phyloP scores from a whole-genome alignment of 148 eudicot species.

The Cornus controversa region DNA sequence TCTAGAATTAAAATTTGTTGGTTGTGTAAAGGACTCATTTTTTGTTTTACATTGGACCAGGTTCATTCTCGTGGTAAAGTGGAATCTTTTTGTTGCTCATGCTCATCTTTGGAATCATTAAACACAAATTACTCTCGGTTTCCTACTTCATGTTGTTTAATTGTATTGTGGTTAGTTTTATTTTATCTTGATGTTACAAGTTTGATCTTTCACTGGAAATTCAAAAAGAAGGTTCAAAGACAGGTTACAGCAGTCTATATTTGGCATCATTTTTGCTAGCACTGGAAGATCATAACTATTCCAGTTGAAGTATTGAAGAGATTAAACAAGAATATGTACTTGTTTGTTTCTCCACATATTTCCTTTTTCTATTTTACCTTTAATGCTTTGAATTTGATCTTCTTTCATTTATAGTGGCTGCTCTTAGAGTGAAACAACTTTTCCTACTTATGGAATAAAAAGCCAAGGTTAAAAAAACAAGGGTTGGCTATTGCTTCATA shows the following conservation, averaged over 20 bases:
- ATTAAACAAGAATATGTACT: too few relatives aligned
- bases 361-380: too few relatives aligned
- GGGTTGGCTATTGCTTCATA: too few relatives aligned
- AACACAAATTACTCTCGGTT: not conserved
- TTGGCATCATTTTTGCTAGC: not conserved
- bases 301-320: not conserved
- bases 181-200: not conserved
- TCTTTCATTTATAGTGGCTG: too few relatives aligned
- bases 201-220: not conserved
- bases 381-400: too few relatives aligned
- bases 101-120: not conserved
- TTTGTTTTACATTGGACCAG: not conserved
- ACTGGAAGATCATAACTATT: not conserved
- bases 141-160: not conserved
- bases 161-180: not conserved
- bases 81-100: not conserved
- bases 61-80: not conserved
- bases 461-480: too few relatives aligned
- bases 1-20: not conserved
- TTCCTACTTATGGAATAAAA: too few relatives aligned
- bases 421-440: too few relatives aligned
- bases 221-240: not conserved
- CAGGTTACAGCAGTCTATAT: not conserved
- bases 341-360: too few relatives aligned
- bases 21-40: not conserved